phyloP scores from a whole-genome alignment of 2,329 filamentous ascomycete genomes.

The Scortechinia acanthostroma region DNA sequence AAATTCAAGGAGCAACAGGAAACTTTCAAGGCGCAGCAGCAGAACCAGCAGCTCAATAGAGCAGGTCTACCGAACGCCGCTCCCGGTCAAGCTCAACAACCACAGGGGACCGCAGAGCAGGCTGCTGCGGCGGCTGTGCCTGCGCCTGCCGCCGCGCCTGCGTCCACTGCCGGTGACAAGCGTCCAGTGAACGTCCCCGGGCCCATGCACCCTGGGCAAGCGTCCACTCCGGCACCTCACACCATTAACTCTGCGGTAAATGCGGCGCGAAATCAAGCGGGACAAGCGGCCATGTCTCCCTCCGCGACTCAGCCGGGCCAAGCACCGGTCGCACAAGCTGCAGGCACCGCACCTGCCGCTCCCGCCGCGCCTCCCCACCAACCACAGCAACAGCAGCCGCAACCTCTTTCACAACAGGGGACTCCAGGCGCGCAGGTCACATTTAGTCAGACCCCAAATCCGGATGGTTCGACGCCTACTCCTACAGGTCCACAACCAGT shows the following conservation, averaged over 20 bases:
- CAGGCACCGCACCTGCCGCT: conserved; percentile 6
- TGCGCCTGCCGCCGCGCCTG: conserved; percentile 7
- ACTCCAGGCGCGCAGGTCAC: not conserved
- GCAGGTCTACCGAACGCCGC: conserved; percentile 9
- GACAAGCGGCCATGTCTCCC: conserved; percentile 9
- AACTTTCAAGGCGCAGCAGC: conserved; percentile 23
- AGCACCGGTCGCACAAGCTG: conserved; percentile 14
- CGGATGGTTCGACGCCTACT: conserved; percentile 14
- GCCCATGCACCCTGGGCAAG: conserved; percentile 17
- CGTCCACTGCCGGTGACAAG: conserved; percentile 6
- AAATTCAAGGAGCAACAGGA: conserved; percentile 39
- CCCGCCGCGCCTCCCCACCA: not conserved
- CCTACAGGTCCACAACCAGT: conserved; percentile 17
- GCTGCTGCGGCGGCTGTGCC: not conserved
- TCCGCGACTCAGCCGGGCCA: conserved; percentile 16
- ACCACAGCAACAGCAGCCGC: not conserved
- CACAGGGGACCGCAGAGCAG: conserved; percentile 6
- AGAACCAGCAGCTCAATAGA: conserved; percentile 13
- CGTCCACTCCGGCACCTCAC: conserved; percentile 27
- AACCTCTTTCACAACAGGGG: not conserved
- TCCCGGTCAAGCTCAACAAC: conserved; percentile 7
- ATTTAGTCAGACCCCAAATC: conserved; percentile 3
- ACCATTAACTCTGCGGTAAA: conserved; percentile 37
- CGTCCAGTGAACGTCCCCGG: conserved; percentile 14
- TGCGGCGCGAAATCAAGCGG: conserved; percentile 23